These are phyloP conservation scores for Sutorius australiensis DNA, from an alignment of 768 basidiomycete genomes.

Conservation along the genomic window DNA sequence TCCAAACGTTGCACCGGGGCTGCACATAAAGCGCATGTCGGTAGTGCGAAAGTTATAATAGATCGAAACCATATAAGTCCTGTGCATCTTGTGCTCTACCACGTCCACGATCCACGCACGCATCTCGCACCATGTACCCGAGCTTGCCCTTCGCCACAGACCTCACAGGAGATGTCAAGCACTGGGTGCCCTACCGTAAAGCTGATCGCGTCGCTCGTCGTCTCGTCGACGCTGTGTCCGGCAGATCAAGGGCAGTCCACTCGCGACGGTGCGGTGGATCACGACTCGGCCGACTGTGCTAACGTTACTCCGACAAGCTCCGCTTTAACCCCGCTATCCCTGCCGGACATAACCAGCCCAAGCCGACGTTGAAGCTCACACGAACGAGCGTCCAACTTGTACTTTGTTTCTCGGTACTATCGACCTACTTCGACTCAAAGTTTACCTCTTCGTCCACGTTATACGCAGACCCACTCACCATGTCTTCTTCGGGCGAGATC, in stretches of 20 bases:
- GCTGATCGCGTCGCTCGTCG: background rate
- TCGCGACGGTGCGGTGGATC: background rate
- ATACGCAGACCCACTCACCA: conserved; percentile 19
- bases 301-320: conserved; percentile 16
- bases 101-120: background rate
- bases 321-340: conserved; percentile 18
- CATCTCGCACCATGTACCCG: background rate
- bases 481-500: conserved; percentile 75
- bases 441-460: no score
- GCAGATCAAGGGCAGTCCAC: background rate
- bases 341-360: conserved; percentile 7
- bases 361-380: background rate
- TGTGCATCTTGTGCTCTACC: background rate
- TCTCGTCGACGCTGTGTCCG: no score
- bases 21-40: background rate
- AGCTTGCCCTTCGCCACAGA: background rate
- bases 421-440: no score
- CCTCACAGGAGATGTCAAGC: no score
- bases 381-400: background rate
- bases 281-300: background rate
- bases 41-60: background rate
- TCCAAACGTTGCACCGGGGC: background rate
- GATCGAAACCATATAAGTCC: background rate
- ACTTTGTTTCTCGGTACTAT: background rate
- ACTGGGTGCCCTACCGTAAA: background rate